Conservation (phyloP, 495 filamentous ascomycete species). For the Neurospora sp. region DNA sequence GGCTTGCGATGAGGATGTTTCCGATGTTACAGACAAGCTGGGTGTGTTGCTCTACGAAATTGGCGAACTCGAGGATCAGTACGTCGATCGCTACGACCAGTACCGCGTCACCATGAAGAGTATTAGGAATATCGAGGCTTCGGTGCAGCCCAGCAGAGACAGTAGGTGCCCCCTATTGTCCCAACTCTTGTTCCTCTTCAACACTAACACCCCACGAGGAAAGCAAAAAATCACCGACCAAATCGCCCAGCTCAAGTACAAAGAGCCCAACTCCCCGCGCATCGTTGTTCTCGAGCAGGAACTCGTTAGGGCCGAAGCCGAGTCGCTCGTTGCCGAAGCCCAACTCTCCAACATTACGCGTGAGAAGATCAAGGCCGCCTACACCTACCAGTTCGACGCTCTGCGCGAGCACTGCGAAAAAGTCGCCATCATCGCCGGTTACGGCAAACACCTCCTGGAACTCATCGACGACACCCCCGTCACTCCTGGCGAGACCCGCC, state of each 20-base stretch:
- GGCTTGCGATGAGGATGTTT: slow-evolving; percentile 92
- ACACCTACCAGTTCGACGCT: slow-evolving; percentile 97
- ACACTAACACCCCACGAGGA: slow-evolving; percentile 38
- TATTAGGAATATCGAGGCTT: slow-evolving; percentile 96
- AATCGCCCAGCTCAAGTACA: slow-evolving; percentile 98
- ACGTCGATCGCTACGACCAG: slow-evolving; percentile 97
- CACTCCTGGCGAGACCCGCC: slow-evolving; percentile 91
- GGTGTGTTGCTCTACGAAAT: slow-evolving; percentile 97
- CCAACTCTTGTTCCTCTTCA: not conserved
- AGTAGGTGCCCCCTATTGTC: slow-evolving; percentile 44
- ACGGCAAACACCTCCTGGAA: slow-evolving; percentile 91
- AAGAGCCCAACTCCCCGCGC: slow-evolving; percentile 94
- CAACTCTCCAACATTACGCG: slow-evolving; percentile 98
- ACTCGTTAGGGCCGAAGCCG: slow-evolving; percentile 94
- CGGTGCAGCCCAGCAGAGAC: slow-evolving; percentile 94
- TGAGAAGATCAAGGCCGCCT: slow-evolving; percentile 97
- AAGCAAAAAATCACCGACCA: slow-evolving; percentile 99
- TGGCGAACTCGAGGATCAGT: slow-evolving; percentile 95
- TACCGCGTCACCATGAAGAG: slow-evolving; percentile 99
- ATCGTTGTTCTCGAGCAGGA: slow-evolving; percentile 98
- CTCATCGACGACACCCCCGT: slow-evolving; percentile 94
- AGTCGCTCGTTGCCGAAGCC: slow-evolving; percentile 94
- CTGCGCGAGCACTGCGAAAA: slow-evolving; percentile 98
- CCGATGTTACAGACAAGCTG: slow-evolving; percentile 97
- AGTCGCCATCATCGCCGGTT: slow-evolving; percentile 93